A percentile compares a stretch with the other conserved stretches of the same genome.
phyloP scores from a whole-genome alignment of 2,329 filamentous ascomycete species.

The Penicillium sp. region DNA sequence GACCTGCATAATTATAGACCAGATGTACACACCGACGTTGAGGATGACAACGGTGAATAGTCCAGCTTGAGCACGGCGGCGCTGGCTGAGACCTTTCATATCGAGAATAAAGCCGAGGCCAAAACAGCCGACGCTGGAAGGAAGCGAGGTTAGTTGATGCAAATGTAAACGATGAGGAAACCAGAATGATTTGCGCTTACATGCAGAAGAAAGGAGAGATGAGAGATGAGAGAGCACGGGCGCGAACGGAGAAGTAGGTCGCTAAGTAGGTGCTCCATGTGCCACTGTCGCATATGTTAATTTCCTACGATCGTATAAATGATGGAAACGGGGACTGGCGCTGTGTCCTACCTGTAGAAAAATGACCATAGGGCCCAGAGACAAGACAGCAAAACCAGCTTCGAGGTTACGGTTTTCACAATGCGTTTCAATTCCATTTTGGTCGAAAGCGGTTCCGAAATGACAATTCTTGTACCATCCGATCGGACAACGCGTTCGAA shows the following conservation, averaged over 20 bases:
- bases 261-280: constrained; percentile 47
- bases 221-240: constrained; percentile 45
- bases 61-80: constrained; percentile 46
- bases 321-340: no score
- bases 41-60: constrained; percentile 45
- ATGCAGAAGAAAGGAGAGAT: constrained; percentile 51
- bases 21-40: constrained; percentile 49
- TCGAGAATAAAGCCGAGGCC: constrained; percentile 48
- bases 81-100: constrained; percentile 38
- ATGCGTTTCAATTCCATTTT: constrained; percentile 43
- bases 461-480: constrained; percentile 44
- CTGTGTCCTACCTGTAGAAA: constrained; percentile 37
- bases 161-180: neutral
- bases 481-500: constrained; percentile 46
- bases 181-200: constrained; percentile 20
- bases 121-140: constrained; percentile 44
- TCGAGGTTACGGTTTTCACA: constrained; percentile 37
- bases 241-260: constrained; percentile 45
- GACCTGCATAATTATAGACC: constrained; percentile 48
- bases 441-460: constrained; percentile 40
- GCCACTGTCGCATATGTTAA: constrained; percentile 28
- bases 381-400: constrained; percentile 38
- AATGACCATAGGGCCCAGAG: constrained; percentile 48
- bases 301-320: neutral
- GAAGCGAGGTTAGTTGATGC: neutral